Base-by-base conservation (phyloP, 2,329 filamentous ascomycete species). In the Colletotrichum sp. region DNA sequence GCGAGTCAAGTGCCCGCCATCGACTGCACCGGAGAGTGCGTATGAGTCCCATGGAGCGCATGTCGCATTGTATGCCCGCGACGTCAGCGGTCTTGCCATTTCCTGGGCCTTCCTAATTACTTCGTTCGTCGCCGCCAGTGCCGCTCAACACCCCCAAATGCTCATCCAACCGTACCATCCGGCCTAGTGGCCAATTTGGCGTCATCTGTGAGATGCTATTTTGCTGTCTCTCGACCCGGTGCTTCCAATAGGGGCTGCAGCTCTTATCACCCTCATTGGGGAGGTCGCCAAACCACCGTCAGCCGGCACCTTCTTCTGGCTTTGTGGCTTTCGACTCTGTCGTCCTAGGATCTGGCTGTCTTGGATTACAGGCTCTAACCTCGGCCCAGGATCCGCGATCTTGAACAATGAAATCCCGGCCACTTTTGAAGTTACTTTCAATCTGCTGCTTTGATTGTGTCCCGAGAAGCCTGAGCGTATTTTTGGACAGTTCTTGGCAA, bases 1-100 rank as follows among this genome's bases (percentile, higher is more conserved):
- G 22, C 73, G 70, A 74, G 74, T 74, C 74, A 75, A 75, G 74
- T 69, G 74, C 70, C 57, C 70, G 70, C 70, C 59, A 60, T 73
- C 64, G 27, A 75, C 39, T 48, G 39, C 64, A 44, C 27, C 25
- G 19, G 15, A 71, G 28, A 73, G 44, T 59, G 28, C 55, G 69
- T 63, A 74, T 59, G 44, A 63, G 71, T 39, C 32, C 55, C 13
- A 55, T 48, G 52, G 19, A 48, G 48, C 28, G 44, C 34, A 69
- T 61, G 70, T 75, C 48, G 70, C 57, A 75, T 73, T 69, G 27
- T 52, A 39, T 59, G 30, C 30, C 27, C 64, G 52, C 73, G 64
- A 52, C 70, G 57, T 73, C 64, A 69, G 64, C 39, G 27, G 59
- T 68, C 39, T 44, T 66, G 28, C 67, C 69, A 59, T 52, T 28